Base-by-base conservation (phyloP, 257 asterid genomes). In the Nemophila menziesii region DNA sequence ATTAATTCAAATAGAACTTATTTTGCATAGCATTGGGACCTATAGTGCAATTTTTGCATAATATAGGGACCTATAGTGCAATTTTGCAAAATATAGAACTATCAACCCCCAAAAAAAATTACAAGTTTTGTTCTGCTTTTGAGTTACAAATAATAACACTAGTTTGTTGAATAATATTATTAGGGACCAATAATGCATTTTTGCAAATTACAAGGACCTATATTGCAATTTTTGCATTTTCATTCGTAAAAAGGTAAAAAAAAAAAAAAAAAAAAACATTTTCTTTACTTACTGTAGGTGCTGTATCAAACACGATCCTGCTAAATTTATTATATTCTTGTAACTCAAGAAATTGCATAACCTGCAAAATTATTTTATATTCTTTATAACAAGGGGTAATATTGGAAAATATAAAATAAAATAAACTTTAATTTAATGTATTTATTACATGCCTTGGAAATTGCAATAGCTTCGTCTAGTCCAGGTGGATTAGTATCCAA, bases 401-500 rank as follows among this genome's bases (percentile, higher is more conserved):
- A 33, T 41, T 24, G 6, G 16, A 39, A 4, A 20, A 50, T 9
- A 44, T 4, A 23, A 16, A 33, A 44, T 1, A 7, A 2, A 29
- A 29, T 29, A 29, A 29, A 27, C 14, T 20, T 27, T 19, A 52
- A 46, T 20, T 40, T 51, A 18, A 18, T 20, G 40, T 26, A 44
- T 23, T 20, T 22, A 14, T 12, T 29, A 55, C 65, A 8, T 52
- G 58, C 87, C 92, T 75, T 73, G 13, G 82, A 69, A 67, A 82
- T 82, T 15, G 94, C 94, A 44, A 82, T 52, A 58, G 68, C 87
- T 66, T 82, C 87, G 42, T 79, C 94, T 11, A 82, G 58, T 57
- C 87, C 94, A 43, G 94, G 87, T 38, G 81, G 84, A 63, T 73
- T 67, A 41, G 74, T 55, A 59, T 79, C 87, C 74, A 75, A 52